Evolutionary conservation across 805 yeast genomes (phyloP), one percentile per base, ranked within the genome.

Genomic region (Ogataea naganishii): DNA sequence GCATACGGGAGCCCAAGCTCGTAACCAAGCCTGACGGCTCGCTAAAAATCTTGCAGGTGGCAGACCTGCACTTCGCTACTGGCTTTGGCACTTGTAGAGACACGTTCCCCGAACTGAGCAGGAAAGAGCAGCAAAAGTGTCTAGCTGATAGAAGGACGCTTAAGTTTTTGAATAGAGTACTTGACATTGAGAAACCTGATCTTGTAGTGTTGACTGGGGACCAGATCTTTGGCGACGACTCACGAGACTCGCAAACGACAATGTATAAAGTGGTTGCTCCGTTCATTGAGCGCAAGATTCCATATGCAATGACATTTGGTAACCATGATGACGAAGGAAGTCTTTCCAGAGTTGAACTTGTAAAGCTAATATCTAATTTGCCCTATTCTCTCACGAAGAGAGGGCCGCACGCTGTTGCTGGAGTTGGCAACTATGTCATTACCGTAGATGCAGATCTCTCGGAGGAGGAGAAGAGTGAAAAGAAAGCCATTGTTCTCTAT

Each of bases 291-390:
- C 59, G 82, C 27, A 54, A 66, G 29, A 80, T 88, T 7, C 96
- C 97, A 4, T 92, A 71, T 62, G 89, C 96, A 0, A 65, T 81
- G 40, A 75, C 78, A 7, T 66, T 89, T 62, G 98, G 98, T 1
- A 92, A 92, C 51, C 98, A 92, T 51, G 98, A 92, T 51, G 92
- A 80, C 46, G 94, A 88, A 56, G 89, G 95, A 1, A 67, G 77
- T 4, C 43, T 85, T 34, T 37, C 61, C 11, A 66, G 95, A 23
- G 49, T 56, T 32, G 72, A 75, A 39, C 46, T 85, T 24, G 80
- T 86, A 73, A 46, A 62, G 3, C 46, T 81, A 6, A 62, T 73
- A 4, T 39, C 60, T 7, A 43, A 56, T 1, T 56, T 89, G 29
- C 98, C 97, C 0, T 81, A 65, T 49, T 79, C 83, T 1, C 35